phyloP scores from a whole-genome alignment of 2,329 filamentous ascomycete genomes.

The Cryphonectria carpinicola region DNA sequence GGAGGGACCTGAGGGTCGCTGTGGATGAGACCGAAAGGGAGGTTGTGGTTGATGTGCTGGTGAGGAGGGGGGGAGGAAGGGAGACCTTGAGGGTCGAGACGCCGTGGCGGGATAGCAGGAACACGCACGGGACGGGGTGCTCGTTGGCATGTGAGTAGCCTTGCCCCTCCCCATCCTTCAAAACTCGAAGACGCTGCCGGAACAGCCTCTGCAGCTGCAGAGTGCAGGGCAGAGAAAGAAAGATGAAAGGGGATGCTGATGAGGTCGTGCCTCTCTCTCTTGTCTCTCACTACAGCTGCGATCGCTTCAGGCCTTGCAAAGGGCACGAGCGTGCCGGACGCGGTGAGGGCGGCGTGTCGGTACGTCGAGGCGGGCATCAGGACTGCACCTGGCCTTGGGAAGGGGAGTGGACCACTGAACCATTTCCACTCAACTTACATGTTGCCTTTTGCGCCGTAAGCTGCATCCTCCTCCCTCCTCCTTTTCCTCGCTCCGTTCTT shows the following conservation, averaged over 20 bases:
- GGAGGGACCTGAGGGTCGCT: slow-evolving; percentile 62
- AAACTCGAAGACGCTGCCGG: too few relatives aligned
- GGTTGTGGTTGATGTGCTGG: slow-evolving; percentile 77
- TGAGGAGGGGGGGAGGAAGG: slow-evolving; percentile 54
- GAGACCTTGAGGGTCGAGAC: slow-evolving; percentile 65
- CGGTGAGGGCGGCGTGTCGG: slow-evolving; percentile 69
- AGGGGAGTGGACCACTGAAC: slow-evolving; percentile 73
- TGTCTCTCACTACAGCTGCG: slow-evolving; percentile 53
- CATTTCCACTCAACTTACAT: slow-evolving; percentile 75
- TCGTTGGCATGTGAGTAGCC: slow-evolving; percentile 76
- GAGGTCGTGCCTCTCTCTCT: neutral
- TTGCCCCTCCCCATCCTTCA: too few relatives aligned
- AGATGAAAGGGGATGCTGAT: neutral
- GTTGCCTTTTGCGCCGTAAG: slow-evolving; percentile 69
- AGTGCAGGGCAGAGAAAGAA: too few relatives aligned
- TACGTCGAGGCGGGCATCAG: slow-evolving; percentile 75
- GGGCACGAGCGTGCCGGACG: slow-evolving; percentile 58
- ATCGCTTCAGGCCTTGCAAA: slow-evolving; percentile 74
- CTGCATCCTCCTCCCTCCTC: slow-evolving; percentile 12
- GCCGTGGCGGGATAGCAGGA: slow-evolving; percentile 71
- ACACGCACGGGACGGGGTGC: slow-evolving; percentile 95
- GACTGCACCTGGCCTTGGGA: slow-evolving; percentile 64
- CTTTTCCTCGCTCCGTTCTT: too few relatives aligned
- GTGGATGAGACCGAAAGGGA: slow-evolving; percentile 61
- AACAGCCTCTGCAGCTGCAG: too few relatives aligned